A percentile compares a stretch with the other conserved stretches of the same genome.
Evolutionary conservation across 345 rosid species (phyloP).

Genomic region (Anacardium occidentale): DNA sequence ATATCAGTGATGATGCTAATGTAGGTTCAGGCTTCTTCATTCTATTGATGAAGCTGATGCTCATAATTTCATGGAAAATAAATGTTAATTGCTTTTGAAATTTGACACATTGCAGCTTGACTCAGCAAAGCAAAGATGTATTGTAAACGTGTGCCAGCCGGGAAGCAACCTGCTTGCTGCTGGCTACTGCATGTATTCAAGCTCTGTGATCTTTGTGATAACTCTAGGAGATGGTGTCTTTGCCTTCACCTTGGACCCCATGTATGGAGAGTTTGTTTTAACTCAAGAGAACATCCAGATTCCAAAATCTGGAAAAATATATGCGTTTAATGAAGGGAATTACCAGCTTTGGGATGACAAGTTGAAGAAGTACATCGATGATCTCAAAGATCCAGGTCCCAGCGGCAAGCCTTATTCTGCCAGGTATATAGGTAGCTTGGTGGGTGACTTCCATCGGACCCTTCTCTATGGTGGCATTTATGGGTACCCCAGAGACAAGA

Average conservation of each 20-base stretch:
- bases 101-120: constrained; percentile 56
- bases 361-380: constrained; percentile 86
- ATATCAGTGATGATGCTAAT: constrained; percentile 50
- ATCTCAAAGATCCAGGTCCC: constrained; percentile 88
- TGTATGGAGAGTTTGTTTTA: constrained; percentile 93
- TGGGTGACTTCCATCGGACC: constrained; percentile 91
- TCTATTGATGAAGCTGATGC: not conserved
- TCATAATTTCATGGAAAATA: no score
- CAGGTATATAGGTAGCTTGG: constrained; percentile 89
- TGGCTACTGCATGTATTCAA: constrained; percentile 95
- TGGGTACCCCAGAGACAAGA: constrained; percentile 89
- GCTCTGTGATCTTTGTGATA: constrained; percentile 84
- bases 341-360: constrained; percentile 91
- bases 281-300: constrained; percentile 83
- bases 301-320: constrained; percentile 79
- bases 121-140: constrained; percentile 52
- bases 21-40: constrained; percentile 34
- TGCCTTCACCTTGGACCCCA: constrained; percentile 82
- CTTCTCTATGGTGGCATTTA: constrained; percentile 86
- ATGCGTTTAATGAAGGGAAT: constrained; percentile 92
- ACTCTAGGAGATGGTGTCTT: constrained; percentile 82
- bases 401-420: constrained; percentile 89
- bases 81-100: not conserved
- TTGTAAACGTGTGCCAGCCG: constrained; percentile 89
- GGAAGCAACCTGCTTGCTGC: constrained; percentile 90